A percentile compares a stretch with the other conserved stretches of the same genome.
Evolutionary conservation across 2,329 filamentous ascomycete species (phyloP).

Genomic region (Xylaria sp.): DNA sequence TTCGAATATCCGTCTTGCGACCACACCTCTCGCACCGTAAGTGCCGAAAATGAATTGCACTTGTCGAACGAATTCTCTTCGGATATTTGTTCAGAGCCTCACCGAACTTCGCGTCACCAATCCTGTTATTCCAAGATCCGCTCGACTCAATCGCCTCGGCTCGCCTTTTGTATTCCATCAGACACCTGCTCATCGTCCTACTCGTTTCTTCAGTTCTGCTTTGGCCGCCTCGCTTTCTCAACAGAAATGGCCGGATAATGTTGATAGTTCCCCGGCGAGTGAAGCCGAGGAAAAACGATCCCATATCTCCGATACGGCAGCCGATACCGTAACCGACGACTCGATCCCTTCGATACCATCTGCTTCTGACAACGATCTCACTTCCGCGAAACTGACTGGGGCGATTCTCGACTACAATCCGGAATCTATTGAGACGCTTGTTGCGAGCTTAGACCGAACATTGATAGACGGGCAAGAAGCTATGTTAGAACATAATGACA

Average conservation of each 20-base stretch:
- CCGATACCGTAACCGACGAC: conserved; percentile 21
- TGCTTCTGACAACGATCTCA: conserved; percentile 35
- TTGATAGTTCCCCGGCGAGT: not conserved
- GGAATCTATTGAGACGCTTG: conserved; percentile 50
- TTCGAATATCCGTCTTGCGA: conserved; percentile 1
- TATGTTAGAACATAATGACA: not conserved
- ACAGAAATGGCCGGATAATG: conserved; percentile 10
- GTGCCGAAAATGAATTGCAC: conserved; percentile 58
- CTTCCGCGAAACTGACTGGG: conserved; percentile 41
- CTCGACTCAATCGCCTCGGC: conserved; percentile 31
- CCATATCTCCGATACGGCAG: not conserved
- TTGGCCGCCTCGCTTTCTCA: conserved; percentile 36
- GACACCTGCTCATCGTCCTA: conserved; percentile 27
- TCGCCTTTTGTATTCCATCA: conserved; percentile 31
- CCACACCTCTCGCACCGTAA: not conserved
- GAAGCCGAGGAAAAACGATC: conserved; percentile 2
- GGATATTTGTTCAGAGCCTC: conserved; percentile 61
- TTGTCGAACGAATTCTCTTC: conserved; percentile 59
- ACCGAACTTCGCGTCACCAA: conserved; percentile 45
- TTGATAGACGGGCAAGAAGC: conserved; percentile 3
- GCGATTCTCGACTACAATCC: conserved; percentile 51
- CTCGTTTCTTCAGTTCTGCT: conserved; percentile 43
- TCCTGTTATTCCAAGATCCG: conserved; percentile 32
- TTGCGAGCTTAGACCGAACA: conserved; percentile 14
- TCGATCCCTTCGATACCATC: conserved; percentile 20